Evolutionary conservation across 148 eudicot genomes (phyloP), one percentile per base, ranked within the genome.

Genomic region (Rhododendron ovatum): DNA sequence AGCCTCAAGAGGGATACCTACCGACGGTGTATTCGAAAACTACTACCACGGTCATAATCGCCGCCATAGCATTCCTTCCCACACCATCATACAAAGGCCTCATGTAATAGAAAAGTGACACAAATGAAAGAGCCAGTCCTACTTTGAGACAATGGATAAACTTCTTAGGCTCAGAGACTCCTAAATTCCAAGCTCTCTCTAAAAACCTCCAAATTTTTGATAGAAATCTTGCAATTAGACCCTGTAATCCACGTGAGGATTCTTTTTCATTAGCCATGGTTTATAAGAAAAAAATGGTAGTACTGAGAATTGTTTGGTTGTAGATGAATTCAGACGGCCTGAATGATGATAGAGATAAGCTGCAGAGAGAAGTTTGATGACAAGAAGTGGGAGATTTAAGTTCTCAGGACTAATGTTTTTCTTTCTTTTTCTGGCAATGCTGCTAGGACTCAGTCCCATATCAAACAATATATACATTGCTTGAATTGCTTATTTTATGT

Each of bases 1-100:
- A 43, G 81, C 10, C 30, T 5, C 2, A 15, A 33, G 41, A 39
- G 53, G 20, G 33, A 35, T 12, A 84, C 92, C 78, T 90, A 96
- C 99, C 99, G 0, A 93, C 95, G 3, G 95, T 94, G 88, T 93
- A 96, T 84, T 96, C 98, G 59, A 93, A 94, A 41, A 92, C 99
- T 3, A 96, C 97, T 59, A 95, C 98, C 45, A 95, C 96, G 0
- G 99, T 96, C 98, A 96, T 93, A 37, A 96, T 87, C 4, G 98
- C 98, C 96, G 97, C 95, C 97, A 96, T 96, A 85, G 97, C 98
- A 92, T 87, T 94, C 65, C 95, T 93, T 73, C 99, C 99, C 61
- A 94, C 91, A 37, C 98, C 92, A 11, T 95, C 93, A 88, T 95
- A 95, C 77, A 96, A 89, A 82, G 99, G 97, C 89, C 97, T 95